A percentile compares a stretch with the other conserved stretches of the same genome.
Evolutionary conservation across 495 filamentous ascomycete genomes (phyloP).

Genomic region (Sordaria brevicollis): DNA sequence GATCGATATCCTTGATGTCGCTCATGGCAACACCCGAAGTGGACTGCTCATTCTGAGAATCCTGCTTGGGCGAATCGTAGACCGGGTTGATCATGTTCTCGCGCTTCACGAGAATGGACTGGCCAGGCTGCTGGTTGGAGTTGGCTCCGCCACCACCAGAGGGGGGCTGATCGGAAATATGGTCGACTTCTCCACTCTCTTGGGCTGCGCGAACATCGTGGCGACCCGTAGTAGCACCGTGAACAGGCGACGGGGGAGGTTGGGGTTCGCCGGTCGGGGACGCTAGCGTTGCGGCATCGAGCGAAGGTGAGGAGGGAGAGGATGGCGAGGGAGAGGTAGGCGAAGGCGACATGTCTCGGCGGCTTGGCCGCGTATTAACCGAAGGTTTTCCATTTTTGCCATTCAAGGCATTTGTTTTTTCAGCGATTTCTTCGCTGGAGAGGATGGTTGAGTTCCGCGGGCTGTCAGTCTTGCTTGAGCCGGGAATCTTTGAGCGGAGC

Average conservation of each 20-base stretch:
- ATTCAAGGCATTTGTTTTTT: slow-evolving; percentile 67
- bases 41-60: slow-evolving; percentile 28
- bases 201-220: slow-evolving; percentile 73
- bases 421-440: slow-evolving; percentile 46
- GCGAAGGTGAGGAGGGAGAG: slow-evolving; percentile 29
- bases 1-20: slow-evolving; percentile 79
- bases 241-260: slow-evolving; percentile 82
- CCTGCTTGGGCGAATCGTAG: slow-evolving; percentile 22
- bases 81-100: slow-evolving; percentile 47
- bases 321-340: slow-evolving; percentile 34
- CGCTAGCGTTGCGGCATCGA: slow-evolving; percentile 19
- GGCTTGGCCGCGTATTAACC: slow-evolving; percentile 29
- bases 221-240: slow-evolving; percentile 64
- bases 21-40: slow-evolving; percentile 47
- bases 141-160: slow-evolving; percentile 40
- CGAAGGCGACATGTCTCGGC: slow-evolving; percentile 28
- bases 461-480: slow-evolving; percentile 58
- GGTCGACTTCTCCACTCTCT: slow-evolving; percentile 81
- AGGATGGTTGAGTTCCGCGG: slow-evolving; percentile 65
- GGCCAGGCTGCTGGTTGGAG: slow-evolving; percentile 46
- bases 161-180: slow-evolving; percentile 89
- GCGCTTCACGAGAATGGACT: slow-evolving; percentile 77
- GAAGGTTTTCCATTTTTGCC: slow-evolving; percentile 43
- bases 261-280: slow-evolving; percentile 44
- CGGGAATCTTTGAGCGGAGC: slow-evolving; percentile 51